A percentile compares a stretch with the other conserved stretches of the same genome.
Evolutionary conservation across 2,329 filamentous ascomycete species (phyloP).

Genomic region (Aspergillus amoenus): DNA sequence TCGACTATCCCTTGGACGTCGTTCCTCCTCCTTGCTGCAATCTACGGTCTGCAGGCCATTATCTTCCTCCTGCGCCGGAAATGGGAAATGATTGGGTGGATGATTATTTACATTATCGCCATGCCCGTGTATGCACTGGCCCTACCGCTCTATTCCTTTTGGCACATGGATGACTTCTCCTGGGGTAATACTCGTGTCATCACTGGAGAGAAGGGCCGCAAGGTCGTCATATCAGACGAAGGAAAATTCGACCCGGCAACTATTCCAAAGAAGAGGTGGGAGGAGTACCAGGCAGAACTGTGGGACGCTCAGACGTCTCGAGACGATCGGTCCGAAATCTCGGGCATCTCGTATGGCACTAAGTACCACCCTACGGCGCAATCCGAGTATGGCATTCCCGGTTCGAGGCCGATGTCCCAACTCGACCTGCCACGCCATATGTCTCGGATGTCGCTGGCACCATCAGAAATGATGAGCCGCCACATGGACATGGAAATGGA

Average conservation of each 20-base stretch:
- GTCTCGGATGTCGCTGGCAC: constrained; percentile 77
- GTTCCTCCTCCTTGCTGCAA: constrained; percentile 87
- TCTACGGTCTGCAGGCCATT: constrained; percentile 94
- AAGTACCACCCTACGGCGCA: constrained; percentile 66
- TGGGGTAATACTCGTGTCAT: constrained; percentile 99
- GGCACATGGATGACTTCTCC: constrained; percentile 99
- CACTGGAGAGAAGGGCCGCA: constrained; percentile 87
- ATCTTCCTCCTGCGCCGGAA: constrained; percentile 96
- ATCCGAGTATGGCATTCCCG: constrained; percentile 71
- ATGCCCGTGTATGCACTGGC: constrained; percentile 89
- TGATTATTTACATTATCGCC: constrained; percentile 92
- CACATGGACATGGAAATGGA: constrained; percentile 70
- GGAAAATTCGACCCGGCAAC: constrained; percentile 93
- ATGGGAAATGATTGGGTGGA: constrained; percentile 99
- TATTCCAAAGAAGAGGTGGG: constrained; percentile 98
- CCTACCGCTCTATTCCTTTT: constrained; percentile 92
- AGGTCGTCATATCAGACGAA: constrained; percentile 91
- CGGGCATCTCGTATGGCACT: constrained; percentile 92
- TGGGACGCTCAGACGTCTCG: constrained; percentile 92
- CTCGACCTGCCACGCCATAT: constrained; percentile 57
- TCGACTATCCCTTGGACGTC: constrained; percentile 75
- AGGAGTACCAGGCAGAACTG: constrained; percentile 96
- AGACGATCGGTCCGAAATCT: constrained; percentile 82
- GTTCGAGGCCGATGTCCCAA: constrained; percentile 61
- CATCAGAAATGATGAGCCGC: constrained; percentile 68